Evolutionary conservation across 345 rosid genomes (phyloP), one percentile per base, ranked within the genome.

Genomic region (Carallia brachiata): DNA sequence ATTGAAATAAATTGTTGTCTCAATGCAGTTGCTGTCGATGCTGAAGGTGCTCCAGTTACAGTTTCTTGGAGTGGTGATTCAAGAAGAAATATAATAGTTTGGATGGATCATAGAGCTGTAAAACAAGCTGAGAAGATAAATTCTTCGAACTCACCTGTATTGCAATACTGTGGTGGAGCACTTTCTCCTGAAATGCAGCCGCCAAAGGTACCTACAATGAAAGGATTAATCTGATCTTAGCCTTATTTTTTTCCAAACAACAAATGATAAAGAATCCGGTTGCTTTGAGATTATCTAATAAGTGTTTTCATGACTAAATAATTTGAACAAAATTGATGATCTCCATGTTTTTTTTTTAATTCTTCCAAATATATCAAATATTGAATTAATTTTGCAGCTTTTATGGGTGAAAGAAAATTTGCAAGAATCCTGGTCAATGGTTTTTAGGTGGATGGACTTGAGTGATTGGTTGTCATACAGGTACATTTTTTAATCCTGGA

Each of bases 91-190:
- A 77, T 90, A 37, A 90, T 95, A 40, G 97, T 95, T 6, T 95
- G 99, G 97, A 95, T 95, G 99, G 99, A 95, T 58, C 97, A 92
- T 63, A 88, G 99, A 86, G 97, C 99, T 81, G 90, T 90, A 18
- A 89, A 87, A 54, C 97, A 95, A 85, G 96, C 97, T 36, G 89
- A 95, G 75, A 90, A 84, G 79, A 95, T 95, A 70, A 95, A 95
- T 83, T 83, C 99, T 7, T 73, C 64, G 67, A 89, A 86, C 69
- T 92, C 93, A 31, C 89, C 97, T 0, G 97, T 90, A 5, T 67
- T 90, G 17, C 97, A 95, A 69, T 92, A 89, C 63, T 90, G 99
- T 27, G 99, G 99, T 55, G 97, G 99, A 55, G 88, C 89, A 70
- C 84, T 95, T 79, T 95, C 90, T 36, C 97, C 97, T 8, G 99